Base-by-base conservation (phyloP, 306 rosid genomes). In the Luffa acutangula region DNA sequence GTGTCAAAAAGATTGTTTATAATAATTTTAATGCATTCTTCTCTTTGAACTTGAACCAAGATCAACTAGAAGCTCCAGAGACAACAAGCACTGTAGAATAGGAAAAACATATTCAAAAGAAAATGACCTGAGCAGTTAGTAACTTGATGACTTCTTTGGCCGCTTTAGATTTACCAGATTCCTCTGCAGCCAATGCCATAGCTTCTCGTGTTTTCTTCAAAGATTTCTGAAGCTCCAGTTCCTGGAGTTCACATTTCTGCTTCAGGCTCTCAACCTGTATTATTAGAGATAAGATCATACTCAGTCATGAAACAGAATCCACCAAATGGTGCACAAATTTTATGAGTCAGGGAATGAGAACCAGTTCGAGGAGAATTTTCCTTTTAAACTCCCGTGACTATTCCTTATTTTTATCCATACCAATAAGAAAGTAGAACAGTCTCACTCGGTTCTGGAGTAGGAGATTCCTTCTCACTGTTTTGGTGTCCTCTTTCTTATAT, bases 101-200 rank as follows among this genome's bases (percentile, higher is more conserved):
- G 77, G 63, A 67, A 20, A n/a, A 78, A 45, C 70, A 63, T 3
- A 78, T 53, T 41, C 51, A 83, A 66, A 70, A 83, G 85, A 77
- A 82, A 78, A 49, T 71, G 36, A 96, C 99, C 99, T 96, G 96
- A 64, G 97, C 89, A 1, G 99, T 86, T 46, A 96, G 96, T 54
- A 95, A 87, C 88, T 90, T 96, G 78, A 96, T 96, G 80, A 91
- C 99, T 87, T 96, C 98, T 88, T 96, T 96, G 39, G 97, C 98
- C 56, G 96, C 93, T 85, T 84, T 87, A 82, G 89, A 90, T 87
- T 90, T 96, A 43, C 87, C 83, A 86, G 97, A 86, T 82, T 96
- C 99, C 80, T 96, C 99, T 4, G 96, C 87, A 81, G 94, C 97
- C 69, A 88, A 51, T 72, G 93, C 83, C 84, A 86, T 86, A 79